These are phyloP conservation scores for Coix lacrymajobi DNA, from an alignment of 176 grass and related monocot species.

Conservation along the genomic window DNA sequence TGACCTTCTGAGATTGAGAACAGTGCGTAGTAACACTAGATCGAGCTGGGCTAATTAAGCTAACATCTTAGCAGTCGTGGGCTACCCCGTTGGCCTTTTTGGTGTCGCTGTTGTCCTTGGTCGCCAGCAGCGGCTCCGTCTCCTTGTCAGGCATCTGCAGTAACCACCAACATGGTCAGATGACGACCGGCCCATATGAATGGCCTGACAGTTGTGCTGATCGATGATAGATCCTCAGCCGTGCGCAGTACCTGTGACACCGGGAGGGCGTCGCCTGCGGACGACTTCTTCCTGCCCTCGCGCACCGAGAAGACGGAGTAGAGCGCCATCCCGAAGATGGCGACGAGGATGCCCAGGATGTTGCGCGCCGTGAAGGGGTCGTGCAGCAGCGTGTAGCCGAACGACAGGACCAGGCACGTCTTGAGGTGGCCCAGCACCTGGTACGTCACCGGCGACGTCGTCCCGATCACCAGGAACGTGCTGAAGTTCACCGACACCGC, in stretches of 20 bases:
- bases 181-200: too few relatives aligned
- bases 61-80: constrained; percentile 19
- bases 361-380: constrained; percentile 76
- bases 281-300: constrained; percentile 74
- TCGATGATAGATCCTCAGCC: too few relatives aligned
- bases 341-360: constrained; percentile 76
- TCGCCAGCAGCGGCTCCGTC: constrained; percentile 44
- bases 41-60: neutral
- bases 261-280: constrained; percentile 46
- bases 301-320: constrained; percentile 78
- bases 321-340: constrained; percentile 84
- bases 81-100: constrained; percentile 60
- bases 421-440: constrained; percentile 92
- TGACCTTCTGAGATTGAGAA: neutral
- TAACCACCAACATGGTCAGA: neutral
- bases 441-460: constrained; percentile 87
- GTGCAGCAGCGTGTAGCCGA: constrained; percentile 77
- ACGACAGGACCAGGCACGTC: constrained; percentile 80
- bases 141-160: constrained; percentile 67
- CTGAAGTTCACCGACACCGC: constrained; percentile 91
- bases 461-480: too few relatives aligned
- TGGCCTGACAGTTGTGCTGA: too few relatives aligned
- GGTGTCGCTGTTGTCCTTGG: constrained; percentile 44
- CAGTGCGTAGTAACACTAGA: neutral
- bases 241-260: constrained; percentile 54